Conservation (phyloP, 83 land plant species). For the Diphasiastrum complanatum region DNA sequence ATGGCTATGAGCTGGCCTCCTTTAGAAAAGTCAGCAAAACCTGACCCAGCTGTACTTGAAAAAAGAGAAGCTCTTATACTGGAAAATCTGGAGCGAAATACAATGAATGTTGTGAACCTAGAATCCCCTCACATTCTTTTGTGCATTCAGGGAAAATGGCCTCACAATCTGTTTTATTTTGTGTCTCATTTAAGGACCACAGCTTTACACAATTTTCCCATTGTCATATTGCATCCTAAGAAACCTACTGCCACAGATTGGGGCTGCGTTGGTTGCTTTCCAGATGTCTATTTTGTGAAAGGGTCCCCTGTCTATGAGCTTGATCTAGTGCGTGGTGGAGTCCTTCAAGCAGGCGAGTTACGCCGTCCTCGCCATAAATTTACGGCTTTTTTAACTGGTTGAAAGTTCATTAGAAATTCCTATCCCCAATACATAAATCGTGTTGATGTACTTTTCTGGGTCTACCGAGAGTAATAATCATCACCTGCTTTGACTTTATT, state of each 20-base stretch:
- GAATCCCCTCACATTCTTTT: constrained; percentile 31
- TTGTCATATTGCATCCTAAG: constrained; percentile 41
- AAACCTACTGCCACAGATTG: constrained; percentile 28
- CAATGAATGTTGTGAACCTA: constrained; percentile 23
- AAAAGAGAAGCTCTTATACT: constrained; percentile 20
- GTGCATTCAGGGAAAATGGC: constrained; percentile 42
- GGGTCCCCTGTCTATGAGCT: constrained; percentile 44
- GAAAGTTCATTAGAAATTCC: too few relatives aligned
- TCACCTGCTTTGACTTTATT: constrained; percentile 1
- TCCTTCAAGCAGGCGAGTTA: constrained; percentile 39
- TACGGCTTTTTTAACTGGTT: too few relatives aligned
- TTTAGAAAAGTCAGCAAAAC: constrained; percentile 24
- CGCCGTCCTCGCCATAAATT: too few relatives aligned
- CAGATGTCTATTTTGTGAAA: constrained; percentile 34
- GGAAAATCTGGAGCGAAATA: constrained; percentile 24
- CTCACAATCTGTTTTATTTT: constrained; percentile 37
- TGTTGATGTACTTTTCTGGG: too few relatives aligned
- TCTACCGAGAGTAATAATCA: not conserved
- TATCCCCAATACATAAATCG: too few relatives aligned
- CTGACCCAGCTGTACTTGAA: constrained; percentile 31
- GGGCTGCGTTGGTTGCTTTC: constrained; percentile 46
- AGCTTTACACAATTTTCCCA: constrained; percentile 23
- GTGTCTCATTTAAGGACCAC: constrained; percentile 31
- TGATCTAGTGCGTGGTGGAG: constrained; percentile 42
- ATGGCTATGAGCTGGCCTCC: constrained; percentile 43